Percentiles rank a stretch among this genome's conserved stretches.
Evolutionary conservation across 2,329 filamentous ascomycete genomes (phyloP).

Genomic region (Aspergillus bombycis): DNA sequence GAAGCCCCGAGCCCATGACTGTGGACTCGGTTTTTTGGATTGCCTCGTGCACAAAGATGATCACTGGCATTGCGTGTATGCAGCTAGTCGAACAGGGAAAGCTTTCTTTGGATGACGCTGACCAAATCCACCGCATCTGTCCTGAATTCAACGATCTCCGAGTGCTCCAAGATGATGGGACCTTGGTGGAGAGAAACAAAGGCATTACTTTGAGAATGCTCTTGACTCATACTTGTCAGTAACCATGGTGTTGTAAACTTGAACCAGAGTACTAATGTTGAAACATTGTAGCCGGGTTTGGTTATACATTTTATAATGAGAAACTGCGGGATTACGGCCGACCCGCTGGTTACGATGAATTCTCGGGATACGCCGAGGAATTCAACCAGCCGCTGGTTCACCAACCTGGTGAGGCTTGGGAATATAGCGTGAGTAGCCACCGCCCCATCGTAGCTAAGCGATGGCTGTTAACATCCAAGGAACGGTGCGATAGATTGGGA

Average conservation of each 20-base stretch:
- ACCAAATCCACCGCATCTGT: conserved; percentile 42
- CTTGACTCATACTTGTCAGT: conserved; percentile 50
- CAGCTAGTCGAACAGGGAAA: conserved; percentile 50
- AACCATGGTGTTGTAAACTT: not conserved
- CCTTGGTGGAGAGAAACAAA: conserved; percentile 48
- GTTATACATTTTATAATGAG: conserved; percentile 60
- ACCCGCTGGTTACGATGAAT: conserved; percentile 60
- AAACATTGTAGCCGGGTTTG: conserved; percentile 54
- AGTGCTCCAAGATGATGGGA: conserved; percentile 44
- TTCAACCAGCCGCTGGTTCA: conserved; percentile 60
- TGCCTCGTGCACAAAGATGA: conserved; percentile 55
- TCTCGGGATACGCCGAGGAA: conserved; percentile 57
- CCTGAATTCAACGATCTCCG: conserved; percentile 49
- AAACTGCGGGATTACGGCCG: conserved; percentile 51
- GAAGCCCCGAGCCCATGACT: conserved; percentile 55
- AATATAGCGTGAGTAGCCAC: conserved; percentile 56
- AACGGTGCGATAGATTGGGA: conserved; percentile 42
- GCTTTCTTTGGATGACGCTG: conserved; percentile 46
- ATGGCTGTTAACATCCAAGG: not conserved
- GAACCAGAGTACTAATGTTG: not conserved
- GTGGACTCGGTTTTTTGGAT: conserved; percentile 65
- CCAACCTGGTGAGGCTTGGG: conserved; percentile 65
- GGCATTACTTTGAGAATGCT: conserved; percentile 61
- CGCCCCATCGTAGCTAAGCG: not conserved
- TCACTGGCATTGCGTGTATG: conserved; percentile 50